These are phyloP conservation scores for Mycena crocata DNA, from an alignment of 768 basidiomycete genomes.

Conservation along the genomic window DNA sequence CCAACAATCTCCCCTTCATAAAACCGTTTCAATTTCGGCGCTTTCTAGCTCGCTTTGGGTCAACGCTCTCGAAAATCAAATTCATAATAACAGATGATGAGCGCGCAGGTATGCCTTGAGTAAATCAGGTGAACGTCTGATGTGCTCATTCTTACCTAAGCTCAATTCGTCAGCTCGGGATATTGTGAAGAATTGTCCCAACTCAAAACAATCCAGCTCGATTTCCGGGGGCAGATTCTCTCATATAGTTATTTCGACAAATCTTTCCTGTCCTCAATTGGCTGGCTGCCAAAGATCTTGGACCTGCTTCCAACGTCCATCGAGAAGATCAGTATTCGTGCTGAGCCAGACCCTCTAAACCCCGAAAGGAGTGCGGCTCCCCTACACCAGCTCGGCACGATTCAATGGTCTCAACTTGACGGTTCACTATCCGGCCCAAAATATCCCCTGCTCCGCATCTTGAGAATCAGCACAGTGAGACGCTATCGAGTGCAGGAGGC, in stretches of 20 bases:
- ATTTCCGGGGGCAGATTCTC: background rate
- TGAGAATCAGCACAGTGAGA: background rate
- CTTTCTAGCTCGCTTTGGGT: conserved; percentile 4
- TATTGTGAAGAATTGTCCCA: conserved; percentile 7
- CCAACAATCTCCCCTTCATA: background rate
- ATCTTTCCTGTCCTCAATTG: conserved; percentile 2
- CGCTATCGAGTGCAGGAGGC: background rate
- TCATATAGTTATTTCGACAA: conserved; percentile 3
- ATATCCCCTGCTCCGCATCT: background rate
- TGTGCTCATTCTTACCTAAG: conserved; percentile 7
- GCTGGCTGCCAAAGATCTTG: too few species aligned
- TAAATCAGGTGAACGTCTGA: background rate
- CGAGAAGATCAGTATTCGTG: too few species aligned
- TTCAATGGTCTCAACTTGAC: background rate
- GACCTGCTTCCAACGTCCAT: too few species aligned
- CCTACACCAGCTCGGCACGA: background rate
- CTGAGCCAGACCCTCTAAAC: background rate
- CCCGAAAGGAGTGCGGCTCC: background rate
- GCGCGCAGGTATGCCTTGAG: background rate
- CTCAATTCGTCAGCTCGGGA: background rate
- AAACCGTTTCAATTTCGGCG: background rate
- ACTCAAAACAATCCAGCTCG: conserved; percentile 7
- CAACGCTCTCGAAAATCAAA: background rate
- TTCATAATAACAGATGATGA: background rate
- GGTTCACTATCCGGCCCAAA: background rate